Base-by-base conservation (phyloP, 2,329 filamentous ascomycete genomes). In the Penicillium expansum region DNA sequence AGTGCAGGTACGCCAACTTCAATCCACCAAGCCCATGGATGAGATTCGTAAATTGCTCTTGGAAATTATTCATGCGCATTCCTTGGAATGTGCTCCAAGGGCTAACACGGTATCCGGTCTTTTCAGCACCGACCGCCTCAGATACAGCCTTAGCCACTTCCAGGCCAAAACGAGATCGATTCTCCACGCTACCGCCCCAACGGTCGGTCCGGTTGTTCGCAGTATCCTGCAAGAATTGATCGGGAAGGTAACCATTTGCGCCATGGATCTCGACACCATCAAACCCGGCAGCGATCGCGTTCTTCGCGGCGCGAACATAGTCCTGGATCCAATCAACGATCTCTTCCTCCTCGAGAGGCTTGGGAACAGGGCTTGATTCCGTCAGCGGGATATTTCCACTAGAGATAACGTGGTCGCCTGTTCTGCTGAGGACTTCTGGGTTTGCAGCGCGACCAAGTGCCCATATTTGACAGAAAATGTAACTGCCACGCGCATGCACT, bases 391-490 rank as follows among this genome's bases (percentile, higher is more conserved):
- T 57, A 2, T 56, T 54, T 11, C 63, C 61, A 13, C 55, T 59
- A 1, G 65, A 63, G 39, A 65, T 44, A 5, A 67, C 13, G 6
- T 59, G 50, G n/a, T 48, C 29, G 1, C 48, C 52, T 10, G 52
- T 52, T 9, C 56, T 54, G 8, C 55, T 29, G 18, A 68, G 54
- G 6, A 75, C 63, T 1, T 68, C 57, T 0, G 73, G 69, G 55
- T 77, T 70, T 0, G 82, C 82, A 2, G 79, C 78, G 8, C 86
- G 80, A 2, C 87, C 86, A 16, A 84, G 73, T 0, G 80, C 80
- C 78, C 83, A 88, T 0, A 90, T 74, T 66, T 89, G 87, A 2
- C 78, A 71, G 71, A 77, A 87, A 41, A 88, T 84, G 65, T 77
- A 83, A 14, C 77, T 80, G 1, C 82, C 82, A 61, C 85, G 85